phyloP scores from a whole-genome alignment of 23 red algal genomes.

The Rhodosorus marinus region DNA sequence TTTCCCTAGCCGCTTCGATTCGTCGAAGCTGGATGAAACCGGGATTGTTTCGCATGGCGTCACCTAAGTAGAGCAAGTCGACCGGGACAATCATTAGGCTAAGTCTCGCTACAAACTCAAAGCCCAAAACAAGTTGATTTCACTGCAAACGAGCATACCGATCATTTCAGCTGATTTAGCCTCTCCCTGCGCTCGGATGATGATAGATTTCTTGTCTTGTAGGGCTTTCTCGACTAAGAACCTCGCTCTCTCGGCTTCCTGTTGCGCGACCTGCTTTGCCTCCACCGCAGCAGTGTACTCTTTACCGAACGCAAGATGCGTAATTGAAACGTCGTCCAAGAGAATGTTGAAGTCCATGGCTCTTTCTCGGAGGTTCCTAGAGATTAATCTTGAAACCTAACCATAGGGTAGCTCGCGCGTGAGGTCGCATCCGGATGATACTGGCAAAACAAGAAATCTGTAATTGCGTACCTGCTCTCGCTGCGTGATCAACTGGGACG shows the following conservation, averaged over 20 bases:
- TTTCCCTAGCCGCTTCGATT: conserved; percentile 93
- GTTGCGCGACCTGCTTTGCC: conserved; percentile 98
- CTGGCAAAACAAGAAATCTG: too few species aligned
- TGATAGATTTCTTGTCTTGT: conserved; percentile 91
- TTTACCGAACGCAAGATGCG: conserved; percentile 90
- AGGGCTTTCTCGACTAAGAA: conserved; percentile 86
- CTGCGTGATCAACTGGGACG: conserved; percentile 91
- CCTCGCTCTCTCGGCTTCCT: conserved; percentile 83
- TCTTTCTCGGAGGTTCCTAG: conserved; percentile 53
- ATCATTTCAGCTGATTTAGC: conserved; percentile 72
- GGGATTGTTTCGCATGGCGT: conserved; percentile 74
- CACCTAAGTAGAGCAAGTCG: too few species aligned
- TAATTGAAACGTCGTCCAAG: conserved; percentile 99
- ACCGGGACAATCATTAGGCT: neutral
- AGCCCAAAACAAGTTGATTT: neutral
- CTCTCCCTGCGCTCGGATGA: conserved; percentile 89
- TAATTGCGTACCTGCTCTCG: too few species aligned
- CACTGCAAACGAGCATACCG: too few species aligned
- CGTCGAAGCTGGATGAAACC: conserved; percentile 74
- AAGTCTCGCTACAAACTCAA: neutral
- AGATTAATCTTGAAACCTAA: conserved; percentile 68
- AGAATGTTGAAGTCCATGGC: conserved; percentile 82
- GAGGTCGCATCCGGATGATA: too few species aligned
- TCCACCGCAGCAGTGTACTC: conserved; percentile 92
- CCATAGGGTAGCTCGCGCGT: too few species aligned